Evolutionary conservation across 106 monocot species (phyloP), one percentile per base, ranked within the genome.

Genomic region (Ottelia alismoides): DNA sequence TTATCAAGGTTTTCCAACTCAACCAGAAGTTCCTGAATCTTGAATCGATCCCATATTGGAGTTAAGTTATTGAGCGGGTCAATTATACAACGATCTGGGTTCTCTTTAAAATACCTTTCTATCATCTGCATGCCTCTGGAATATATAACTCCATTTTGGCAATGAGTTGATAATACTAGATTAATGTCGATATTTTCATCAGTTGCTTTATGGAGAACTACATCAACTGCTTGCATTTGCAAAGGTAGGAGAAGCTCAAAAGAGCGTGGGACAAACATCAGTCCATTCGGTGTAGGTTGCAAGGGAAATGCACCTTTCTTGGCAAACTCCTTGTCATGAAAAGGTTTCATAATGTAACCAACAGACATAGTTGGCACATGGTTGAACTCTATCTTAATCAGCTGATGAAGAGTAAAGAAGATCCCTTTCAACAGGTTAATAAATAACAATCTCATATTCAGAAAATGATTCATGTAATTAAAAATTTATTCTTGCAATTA

Each of bases 221-320:
- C 69, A 85, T 96, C 85, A 54, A 96, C 74, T 60, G 66, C 59
- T 76, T 77, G 51, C 31, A 96, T 28, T 77, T 96, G 85, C 25
- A 51, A 78, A 29, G 57, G 55, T 30, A 96, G 74, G 67, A 84
- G 78, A 72, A 76, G 57, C 35, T 96, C 82, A 54, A 85, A 74
- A 27, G 60, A 62, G 57, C 88, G 56, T 45, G 96, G 89, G 67
- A 82, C 72, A 79, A 96, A 96, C 25, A 89, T 63, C 52, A 89
- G 52, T 23, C 81, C 85, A 65, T 76, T 76, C 58, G 70, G 48
- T 51, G 78, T 81, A 63, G 96, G 81, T 65, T 55, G 27, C 63
- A 79, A 49, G 25, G 96, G 84, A 57, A 96, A 84, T 68, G 89
- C 89, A 31, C 84, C 85, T 82, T 89, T 88, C 85, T 96, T 85